Conservation (phyloP, 805 yeast genomes). For the Yamadazyma insecticola region DNA sequence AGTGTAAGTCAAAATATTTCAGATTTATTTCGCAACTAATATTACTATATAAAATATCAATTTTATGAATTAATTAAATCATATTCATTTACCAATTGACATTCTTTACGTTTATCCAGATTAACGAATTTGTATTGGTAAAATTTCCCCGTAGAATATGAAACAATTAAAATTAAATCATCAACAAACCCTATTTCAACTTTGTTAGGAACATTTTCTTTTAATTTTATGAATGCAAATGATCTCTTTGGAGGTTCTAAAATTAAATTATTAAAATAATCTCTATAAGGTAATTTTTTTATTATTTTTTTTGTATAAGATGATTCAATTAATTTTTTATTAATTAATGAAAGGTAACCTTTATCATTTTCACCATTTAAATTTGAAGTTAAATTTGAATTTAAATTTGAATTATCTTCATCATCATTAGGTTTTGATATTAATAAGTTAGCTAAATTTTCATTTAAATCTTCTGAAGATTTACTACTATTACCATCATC, state of each 20-base stretch:
- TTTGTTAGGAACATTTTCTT: constrained; percentile 22
- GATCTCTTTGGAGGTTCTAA: constrained; percentile 41
- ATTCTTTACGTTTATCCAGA: constrained; percentile 25
- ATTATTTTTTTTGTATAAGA: constrained; percentile 33
- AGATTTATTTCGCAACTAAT: no score
- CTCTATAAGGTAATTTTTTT: constrained; percentile 36
- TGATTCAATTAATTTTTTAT: constrained; percentile 28
- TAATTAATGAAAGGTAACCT: constrained; percentile 8
- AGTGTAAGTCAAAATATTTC: no score
- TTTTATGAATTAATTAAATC: no score
- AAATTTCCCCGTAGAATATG: constrained; percentile 33
- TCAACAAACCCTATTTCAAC: constrained; percentile 37
- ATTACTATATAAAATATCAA: no score
- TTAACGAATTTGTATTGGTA: constrained; percentile 27
- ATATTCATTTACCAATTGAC: constrained; percentile 25
- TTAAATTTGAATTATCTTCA: no score
- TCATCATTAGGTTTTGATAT: constrained; percentile 18
- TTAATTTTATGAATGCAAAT: constrained; percentile 37
- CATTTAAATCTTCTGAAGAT: constrained; percentile 38
- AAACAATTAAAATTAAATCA: constrained; percentile 30
- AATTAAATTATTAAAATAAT: constrained; percentile 35
- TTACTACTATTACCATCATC: constrained; percentile 17
- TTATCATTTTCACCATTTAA: constrained; percentile 6
- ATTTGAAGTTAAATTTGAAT: no score
- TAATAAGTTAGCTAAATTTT: constrained; percentile 36